These are phyloP conservation scores for Chamaecrista fasciculata DNA, from an alignment of 306 rosid species.

Conservation along the genomic window DNA sequence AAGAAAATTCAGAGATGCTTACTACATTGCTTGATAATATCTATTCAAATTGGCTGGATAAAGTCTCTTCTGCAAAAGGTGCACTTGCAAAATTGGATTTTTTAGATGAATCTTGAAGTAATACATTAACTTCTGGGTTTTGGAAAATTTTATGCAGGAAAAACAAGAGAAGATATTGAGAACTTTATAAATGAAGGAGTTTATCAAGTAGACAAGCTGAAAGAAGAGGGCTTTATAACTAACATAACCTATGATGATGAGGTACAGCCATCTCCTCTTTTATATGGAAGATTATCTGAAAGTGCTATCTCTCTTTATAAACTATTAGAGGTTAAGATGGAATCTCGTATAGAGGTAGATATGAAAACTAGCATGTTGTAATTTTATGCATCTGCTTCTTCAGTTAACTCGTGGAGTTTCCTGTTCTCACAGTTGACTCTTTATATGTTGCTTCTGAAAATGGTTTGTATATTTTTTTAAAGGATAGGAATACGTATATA, in stretches of 20 bases:
- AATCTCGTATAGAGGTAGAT: conserved; percentile 15
- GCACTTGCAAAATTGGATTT: conserved; percentile 39
- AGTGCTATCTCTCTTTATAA: not conserved
- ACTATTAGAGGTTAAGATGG: conserved; percentile 9
- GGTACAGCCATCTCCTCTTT: conserved; percentile 48
- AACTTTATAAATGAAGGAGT: conserved; percentile 85
- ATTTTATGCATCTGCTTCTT: conserved; percentile 10
- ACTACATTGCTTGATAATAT: conserved; percentile 84
- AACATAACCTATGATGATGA: conserved; percentile 79
- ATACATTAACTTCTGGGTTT: conserved; percentile 25
- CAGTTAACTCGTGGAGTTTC: not conserved
- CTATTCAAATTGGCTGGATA: conserved; percentile 83
- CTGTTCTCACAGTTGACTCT: not conserved
- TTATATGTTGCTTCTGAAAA: conserved; percentile 6
- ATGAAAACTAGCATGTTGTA: conserved; percentile 13
- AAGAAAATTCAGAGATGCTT: conserved; percentile 84
- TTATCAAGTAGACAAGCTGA: conserved; percentile 73
- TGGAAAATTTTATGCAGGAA: conserved; percentile 48
- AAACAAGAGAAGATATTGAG: conserved; percentile 66
- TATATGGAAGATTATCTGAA: conserved; percentile 8
- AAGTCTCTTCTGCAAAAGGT: conserved; percentile 79
- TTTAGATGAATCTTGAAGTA: conserved; percentile 29
- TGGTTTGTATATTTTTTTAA: conserved; percentile 9
- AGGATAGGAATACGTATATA: conserved; percentile 10
- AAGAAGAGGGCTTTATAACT: conserved; percentile 89